A percentile compares a stretch with the other conserved stretches of the same genome.
phyloP scores from a whole-genome alignment of 805 yeast species.

The Candida lessepsii region DNA sequence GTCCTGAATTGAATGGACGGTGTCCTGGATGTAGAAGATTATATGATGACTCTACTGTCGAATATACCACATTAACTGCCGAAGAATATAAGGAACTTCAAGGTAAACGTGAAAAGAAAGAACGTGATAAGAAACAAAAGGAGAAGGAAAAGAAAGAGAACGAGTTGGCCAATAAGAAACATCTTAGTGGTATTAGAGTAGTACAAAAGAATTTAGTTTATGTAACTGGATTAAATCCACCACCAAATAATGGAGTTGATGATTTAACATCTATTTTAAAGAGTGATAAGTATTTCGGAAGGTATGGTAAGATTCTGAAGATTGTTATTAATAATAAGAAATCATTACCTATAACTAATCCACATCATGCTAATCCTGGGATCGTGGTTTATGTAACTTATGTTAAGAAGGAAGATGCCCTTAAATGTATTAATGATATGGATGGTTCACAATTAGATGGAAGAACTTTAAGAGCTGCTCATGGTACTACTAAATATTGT shows the following conservation, averaged over 20 bases:
- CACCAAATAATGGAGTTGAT: constrained; percentile 60
- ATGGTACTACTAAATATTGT: constrained; percentile 98
- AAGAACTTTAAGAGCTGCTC: constrained; percentile 85
- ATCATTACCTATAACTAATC: constrained; percentile 39
- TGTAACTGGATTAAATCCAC: constrained; percentile 91
- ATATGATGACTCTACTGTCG: constrained; percentile 91
- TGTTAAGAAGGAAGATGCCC: constrained; percentile 91
- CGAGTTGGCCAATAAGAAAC: constrained; percentile 80
- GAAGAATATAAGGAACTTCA: constrained; percentile 88
- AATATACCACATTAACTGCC: constrained; percentile 75
- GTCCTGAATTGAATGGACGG: constrained; percentile 91
- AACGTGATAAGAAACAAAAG: constrained; percentile 75
- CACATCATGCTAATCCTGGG: constrained; percentile 61
- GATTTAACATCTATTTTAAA: constrained; percentile 81
- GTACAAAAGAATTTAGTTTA: constrained; percentile 96
- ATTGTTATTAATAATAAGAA: constrained; percentile 85
- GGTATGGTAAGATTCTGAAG: constrained; percentile 92
- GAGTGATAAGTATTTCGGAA: constrained; percentile 95
- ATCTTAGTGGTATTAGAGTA: constrained; percentile 96
- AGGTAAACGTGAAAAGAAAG: constrained; percentile 74
- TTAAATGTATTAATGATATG: constrained; percentile 85
- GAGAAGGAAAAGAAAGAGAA: constrained; percentile 92
- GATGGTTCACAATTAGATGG: constrained; percentile 95
- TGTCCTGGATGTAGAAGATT: constrained; percentile 97
- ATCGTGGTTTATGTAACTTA: constrained; percentile 96